Evolutionary conservation across 768 basidiomycete species (phyloP).

Genomic region (Mycena olivaceomarginata): DNA sequence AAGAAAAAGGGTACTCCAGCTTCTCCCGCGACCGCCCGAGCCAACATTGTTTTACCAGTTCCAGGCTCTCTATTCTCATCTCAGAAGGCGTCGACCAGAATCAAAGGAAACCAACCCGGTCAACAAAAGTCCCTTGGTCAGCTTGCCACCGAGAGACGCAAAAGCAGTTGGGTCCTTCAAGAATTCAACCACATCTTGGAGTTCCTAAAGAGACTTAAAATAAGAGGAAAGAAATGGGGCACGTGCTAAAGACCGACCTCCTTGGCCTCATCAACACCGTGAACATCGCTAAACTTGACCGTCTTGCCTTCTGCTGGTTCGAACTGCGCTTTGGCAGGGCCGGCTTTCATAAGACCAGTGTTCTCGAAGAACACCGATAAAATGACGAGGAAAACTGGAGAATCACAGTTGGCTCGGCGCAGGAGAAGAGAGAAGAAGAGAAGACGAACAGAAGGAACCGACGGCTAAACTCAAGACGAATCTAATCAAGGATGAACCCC

Average conservation of each 20-base stretch:
- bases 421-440: constrained; percentile 52
- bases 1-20: constrained; percentile 99
- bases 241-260: constrained; percentile 66
- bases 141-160: constrained; percentile 92
- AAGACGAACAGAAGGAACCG: constrained; percentile 78
- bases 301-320: constrained; percentile 87
- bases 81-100: constrained; percentile 12
- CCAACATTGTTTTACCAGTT: constrained; percentile 99
- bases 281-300: constrained; percentile 96
- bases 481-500: constrained; percentile 64
- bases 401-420: constrained; percentile 8
- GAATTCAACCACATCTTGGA: constrained; percentile 96
- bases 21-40: constrained; percentile 97
- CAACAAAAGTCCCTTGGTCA: constrained; percentile 94
- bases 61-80: constrained; percentile 77
- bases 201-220: constrained; percentile 72
- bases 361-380: constrained; percentile 95
- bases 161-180: constrained; percentile 95
- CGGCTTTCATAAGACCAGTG: constrained; percentile 94
- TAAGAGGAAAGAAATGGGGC: constrained; percentile 17
- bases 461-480: constrained; percentile 76
- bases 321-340: constrained; percentile 87
- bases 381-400: constrained; percentile 86
- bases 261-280: constrained; percentile 98
- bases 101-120: constrained; percentile 72